Evolutionary conservation across 345 rosid genomes (phyloP), one percentile per base, ranked within the genome.

Genomic region (Kernera saxatilis): DNA sequence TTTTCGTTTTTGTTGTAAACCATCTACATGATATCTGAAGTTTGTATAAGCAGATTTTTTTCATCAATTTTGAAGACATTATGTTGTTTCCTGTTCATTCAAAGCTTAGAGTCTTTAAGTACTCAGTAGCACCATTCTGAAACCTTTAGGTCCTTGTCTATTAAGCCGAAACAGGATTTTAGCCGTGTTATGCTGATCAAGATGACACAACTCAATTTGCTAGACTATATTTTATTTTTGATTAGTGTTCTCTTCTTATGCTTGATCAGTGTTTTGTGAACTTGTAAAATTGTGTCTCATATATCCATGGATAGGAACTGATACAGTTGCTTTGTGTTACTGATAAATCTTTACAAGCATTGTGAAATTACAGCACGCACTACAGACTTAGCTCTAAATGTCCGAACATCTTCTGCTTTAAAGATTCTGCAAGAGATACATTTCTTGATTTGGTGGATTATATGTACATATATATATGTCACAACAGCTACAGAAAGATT

Each of bases 401-500:
- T 53, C 58, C 53, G 17, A 44, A 52, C 37, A 61, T 60, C 37
- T 62, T 61, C 18, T 33, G 58, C 64, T 53, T 52, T 25, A 44
- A 61, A 29, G 69, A 59, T 44, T 29, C 29, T 67, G 32, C 69
- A 23, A 59, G 56, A 68, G 69, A 69, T 54, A 37, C 59, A 55
- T n/a, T 70, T 58, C n/a, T 45, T 45, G 53, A 61, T 51, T 56
- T 37, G 23, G 40, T 70, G 40, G 41, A 44, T 22, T n/a, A 7
- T 40, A 50, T 39, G 23, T 43, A 53, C 5, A 21, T 13, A 63
- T 21, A 21, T 6, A 49, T 26, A 43, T 59, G 67, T 74, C 71
- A 64, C 60, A 63, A 45, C 65, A 62, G 6, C 57, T 69, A 69
- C 63, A 68, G 70, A 61, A 69, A 62, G 44, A 54, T 69, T 75